Conservation (phyloP, 2,329 filamentous ascomycete species). For the Periconia macrospinosa region DNA sequence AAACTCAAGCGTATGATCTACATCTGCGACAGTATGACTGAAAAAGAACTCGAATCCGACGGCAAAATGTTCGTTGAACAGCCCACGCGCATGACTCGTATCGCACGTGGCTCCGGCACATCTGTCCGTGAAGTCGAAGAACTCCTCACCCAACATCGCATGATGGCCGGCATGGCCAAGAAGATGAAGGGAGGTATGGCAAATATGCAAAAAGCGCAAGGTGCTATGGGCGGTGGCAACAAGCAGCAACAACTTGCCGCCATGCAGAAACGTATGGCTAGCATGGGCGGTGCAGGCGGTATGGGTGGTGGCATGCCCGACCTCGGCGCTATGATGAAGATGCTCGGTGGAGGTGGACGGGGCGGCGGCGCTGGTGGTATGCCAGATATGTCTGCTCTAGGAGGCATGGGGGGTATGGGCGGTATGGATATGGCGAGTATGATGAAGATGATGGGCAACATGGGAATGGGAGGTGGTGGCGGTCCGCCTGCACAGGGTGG, state of each 20-base stretch:
- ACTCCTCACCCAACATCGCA: constrained; percentile 92
- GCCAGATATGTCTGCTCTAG: constrained; percentile 64
- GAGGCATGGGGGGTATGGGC: constrained; percentile 60
- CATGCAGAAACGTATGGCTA: constrained; percentile 93
- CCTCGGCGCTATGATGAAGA: constrained; percentile 86
- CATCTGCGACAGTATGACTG: constrained; percentile 97
- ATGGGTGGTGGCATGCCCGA: constrained; percentile 72
- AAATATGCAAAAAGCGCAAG: constrained; percentile 93
- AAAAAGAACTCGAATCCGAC: constrained; percentile 92
- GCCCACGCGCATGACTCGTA: constrained; percentile 87
- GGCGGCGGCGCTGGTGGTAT: constrained; percentile 64
- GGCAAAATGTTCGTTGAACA: constrained; percentile 93
- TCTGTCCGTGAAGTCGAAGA: constrained; percentile 93
- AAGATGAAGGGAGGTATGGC: constrained; percentile 98
- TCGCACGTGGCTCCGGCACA: constrained; percentile 88
- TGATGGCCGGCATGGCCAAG: constrained; percentile 99
- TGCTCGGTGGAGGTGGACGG: constrained; percentile 74
- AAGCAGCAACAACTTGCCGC: constrained; percentile 92
- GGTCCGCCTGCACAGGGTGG: constrained; percentile 21
- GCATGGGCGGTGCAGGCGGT: constrained; percentile 77
- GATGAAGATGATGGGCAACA: constrained; percentile 43
- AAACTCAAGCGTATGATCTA: constrained; percentile 99
- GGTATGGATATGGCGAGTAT: constrained; percentile 57
- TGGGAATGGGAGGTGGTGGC: constrained; percentile 15
- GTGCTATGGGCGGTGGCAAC: constrained; percentile 86